phyloP scores from a whole-genome alignment of 768 basidiomycete species.

The Mycena vulgaris region DNA sequence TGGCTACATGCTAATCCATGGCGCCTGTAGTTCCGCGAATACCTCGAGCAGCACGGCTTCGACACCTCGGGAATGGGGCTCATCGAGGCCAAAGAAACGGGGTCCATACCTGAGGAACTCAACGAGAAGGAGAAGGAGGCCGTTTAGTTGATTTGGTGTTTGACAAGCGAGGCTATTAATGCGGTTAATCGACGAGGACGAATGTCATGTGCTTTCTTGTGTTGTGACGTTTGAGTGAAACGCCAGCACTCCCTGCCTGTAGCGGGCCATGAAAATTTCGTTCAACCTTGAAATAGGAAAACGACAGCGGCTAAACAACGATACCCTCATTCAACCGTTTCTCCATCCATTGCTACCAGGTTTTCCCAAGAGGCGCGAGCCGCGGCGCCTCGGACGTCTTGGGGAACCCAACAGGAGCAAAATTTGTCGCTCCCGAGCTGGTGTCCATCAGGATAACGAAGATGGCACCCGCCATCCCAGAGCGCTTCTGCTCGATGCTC shows the following conservation, averaged over 20 bases:
- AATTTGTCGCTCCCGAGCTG: not conserved
- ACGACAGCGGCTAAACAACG: not conserved
- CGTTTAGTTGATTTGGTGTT: no score
- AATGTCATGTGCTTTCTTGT: no score
- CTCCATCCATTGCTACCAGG: conserved; percentile 2
- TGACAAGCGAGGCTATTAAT: no score
- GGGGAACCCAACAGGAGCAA: conserved; percentile 1
- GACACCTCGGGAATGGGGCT: conserved; percentile 84
- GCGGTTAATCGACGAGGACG: no score
- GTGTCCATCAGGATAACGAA: conserved; percentile 6
- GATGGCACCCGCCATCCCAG: not conserved
- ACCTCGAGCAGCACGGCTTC: conserved; percentile 84
- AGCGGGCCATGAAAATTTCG: no score
- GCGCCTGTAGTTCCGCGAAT: conserved; percentile 84
- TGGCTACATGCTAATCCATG: conserved; percentile 1
- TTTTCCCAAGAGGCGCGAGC: not conserved
- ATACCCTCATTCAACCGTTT: conserved; percentile 17
- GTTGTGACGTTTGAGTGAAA: no score
- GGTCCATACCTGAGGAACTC: no score
- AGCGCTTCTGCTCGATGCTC: conserved; percentile 6
- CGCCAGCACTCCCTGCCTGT: no score
- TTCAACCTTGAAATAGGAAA: no score
- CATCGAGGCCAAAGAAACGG: not conserved
- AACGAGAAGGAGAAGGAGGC: no score
- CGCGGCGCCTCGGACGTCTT: not conserved